A percentile compares a stretch with the other conserved stretches of the same genome.
These are phyloP conservation scores for Aureobasidium mangrovei DNA, from an alignment of 2,329 filamentous ascomycete genomes.

Conservation along the genomic window DNA sequence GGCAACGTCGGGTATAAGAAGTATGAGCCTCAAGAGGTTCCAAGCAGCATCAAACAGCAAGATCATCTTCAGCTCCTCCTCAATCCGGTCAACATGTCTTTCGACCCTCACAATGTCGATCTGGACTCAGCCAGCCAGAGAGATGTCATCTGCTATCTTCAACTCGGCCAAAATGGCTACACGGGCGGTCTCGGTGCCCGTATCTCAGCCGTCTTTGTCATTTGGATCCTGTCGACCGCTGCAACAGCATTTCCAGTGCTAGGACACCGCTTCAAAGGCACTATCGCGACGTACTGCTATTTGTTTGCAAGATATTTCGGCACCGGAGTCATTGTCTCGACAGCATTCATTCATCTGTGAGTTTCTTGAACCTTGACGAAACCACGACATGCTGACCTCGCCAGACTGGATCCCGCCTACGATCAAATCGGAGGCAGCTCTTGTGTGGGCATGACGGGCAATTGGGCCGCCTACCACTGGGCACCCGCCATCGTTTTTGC, in stretches of 20 bases:
- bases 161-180: neutral
- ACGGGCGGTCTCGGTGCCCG: slow-evolving; percentile 30
- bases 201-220: slow-evolving; percentile 38
- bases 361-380: no score
- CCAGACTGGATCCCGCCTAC: neutral
- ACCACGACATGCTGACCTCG: no score
- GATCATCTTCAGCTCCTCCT: no score
- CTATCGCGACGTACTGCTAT: slow-evolving; percentile 39
- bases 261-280: slow-evolving; percentile 30
- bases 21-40: no score
- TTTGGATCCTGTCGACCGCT: slow-evolving; percentile 33
- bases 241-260: slow-evolving; percentile 41
- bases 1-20: no score
- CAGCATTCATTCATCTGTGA: slow-evolving; percentile 51
- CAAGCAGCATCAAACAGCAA: no score
- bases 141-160: slow-evolving; percentile 2
- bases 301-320: slow-evolving; percentile 89
- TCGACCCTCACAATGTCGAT: slow-evolving; percentile 2
- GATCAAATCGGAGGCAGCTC: slow-evolving; percentile 32
- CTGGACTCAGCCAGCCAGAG: neutral
- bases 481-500: slow-evolving; percentile 43
- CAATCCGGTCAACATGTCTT: neutral
- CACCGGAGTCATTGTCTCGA: slow-evolving; percentile 86
- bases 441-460: slow-evolving; percentile 46
- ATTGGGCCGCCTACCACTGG: slow-evolving; percentile 46